These are phyloP conservation scores for Myriosclerotinia scirpicola DNA, from an alignment of 2,329 filamentous ascomycete species.

Conservation along the genomic window DNA sequence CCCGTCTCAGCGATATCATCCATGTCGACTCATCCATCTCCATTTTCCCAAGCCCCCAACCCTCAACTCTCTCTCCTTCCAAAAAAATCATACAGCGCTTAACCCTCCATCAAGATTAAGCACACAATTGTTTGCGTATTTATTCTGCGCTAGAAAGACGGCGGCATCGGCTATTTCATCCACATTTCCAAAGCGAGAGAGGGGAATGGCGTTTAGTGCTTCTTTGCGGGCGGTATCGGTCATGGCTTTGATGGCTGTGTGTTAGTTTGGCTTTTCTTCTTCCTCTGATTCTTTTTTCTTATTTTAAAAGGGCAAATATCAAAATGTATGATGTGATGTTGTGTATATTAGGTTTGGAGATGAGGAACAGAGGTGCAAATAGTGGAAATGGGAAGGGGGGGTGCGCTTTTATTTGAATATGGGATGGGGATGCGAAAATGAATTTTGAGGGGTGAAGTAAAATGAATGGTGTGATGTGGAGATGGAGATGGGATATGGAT, in stretches of 20 bases:
- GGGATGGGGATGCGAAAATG: too few relatives aligned
- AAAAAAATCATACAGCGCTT: slow-evolving; percentile 57
- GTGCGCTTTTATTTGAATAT: not conserved
- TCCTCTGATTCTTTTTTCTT: not conserved
- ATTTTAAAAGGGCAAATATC: too few relatives aligned
- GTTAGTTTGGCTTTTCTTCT: not conserved
- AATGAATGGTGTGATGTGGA: not conserved
- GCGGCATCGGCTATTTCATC: slow-evolving; percentile 81
- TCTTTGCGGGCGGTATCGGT: slow-evolving; percentile 41
- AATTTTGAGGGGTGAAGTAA: not conserved
- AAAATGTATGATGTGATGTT: slow-evolving; percentile 26
- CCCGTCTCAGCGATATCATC: not conserved
- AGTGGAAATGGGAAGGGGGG: too few relatives aligned
- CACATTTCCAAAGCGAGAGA: slow-evolving; percentile 63
- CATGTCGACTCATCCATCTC: not conserved
- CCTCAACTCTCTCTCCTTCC: not conserved
- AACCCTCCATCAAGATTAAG: slow-evolving; percentile 84
- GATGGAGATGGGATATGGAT: too few relatives aligned
- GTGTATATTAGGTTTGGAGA: slow-evolving; percentile 38
- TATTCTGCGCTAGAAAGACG: slow-evolving; percentile 72
- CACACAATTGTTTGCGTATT: slow-evolving; percentile 84
- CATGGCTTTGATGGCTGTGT: slow-evolving; percentile 44
- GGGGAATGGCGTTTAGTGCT: slow-evolving; percentile 57
- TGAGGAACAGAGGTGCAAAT: too few relatives aligned
- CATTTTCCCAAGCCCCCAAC: not conserved